Base-by-base conservation (phyloP, 1,284 basidiomycete species). In the Leccinum pachyderme region DNA sequence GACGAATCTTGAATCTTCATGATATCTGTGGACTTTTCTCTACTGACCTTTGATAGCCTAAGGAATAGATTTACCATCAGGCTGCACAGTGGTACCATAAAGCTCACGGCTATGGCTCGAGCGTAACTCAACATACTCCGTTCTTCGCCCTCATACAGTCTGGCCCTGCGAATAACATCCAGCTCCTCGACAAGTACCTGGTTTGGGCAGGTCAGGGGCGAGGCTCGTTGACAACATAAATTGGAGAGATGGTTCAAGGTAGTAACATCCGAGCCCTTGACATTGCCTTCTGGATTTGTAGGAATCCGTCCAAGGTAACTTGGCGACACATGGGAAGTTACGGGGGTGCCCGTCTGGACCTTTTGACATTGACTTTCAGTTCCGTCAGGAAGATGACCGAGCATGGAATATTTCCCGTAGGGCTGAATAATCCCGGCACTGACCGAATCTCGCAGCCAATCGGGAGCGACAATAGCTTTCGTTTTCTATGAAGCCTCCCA, bases 81-180 rank as follows among this genome's bases (percentile, higher is more conserved):
- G 18, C 8, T n/a, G n/a, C 9, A 44, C 11, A 24, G 15, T 15
- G 45, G 28, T 13, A 43, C 39, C 45, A 43, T 25, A 52, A 8
- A 15, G 61, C 83, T 63, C 64, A 86, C 83, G n/a, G 82, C 77
- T 57, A 88, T 82, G 1, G 85, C 81, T 44, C 86, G 76, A 46
- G 81, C 77, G 60, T 91, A 91, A 59, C 81, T 84, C 49, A 91
- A 69, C 47, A 82, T 81, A 62, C 85, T 89, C 32, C 81, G 73
- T 9, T 77, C 75, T 54, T 87, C 79, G 5, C 85, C 83, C 64
- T 91, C 89, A 4, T 89, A 69, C 43, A 80, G 74, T 47, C 89
- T 75, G 25, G 77, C 75, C 37, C 74, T 77, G 25, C 78, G 77
- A 43, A 91, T 77, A n/a, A 86, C 69, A n/a, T 78, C 79, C 12